Base-by-base conservation (phyloP, 371 early-diverging fungal species). In the Rhizomucor pusillus region DNA sequence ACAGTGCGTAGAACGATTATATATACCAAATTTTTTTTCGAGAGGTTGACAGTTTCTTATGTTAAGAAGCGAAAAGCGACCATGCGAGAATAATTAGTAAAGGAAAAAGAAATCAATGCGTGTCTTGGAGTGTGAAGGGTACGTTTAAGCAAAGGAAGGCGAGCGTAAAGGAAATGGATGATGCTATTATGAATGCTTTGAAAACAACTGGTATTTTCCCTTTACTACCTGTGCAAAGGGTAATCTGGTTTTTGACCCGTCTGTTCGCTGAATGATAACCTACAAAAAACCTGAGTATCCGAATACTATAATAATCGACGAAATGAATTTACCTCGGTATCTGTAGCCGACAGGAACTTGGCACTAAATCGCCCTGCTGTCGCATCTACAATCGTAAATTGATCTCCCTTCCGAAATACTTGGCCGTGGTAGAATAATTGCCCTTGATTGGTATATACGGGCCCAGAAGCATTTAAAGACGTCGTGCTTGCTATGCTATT, bases 211-310 rank as follows among this genome's bases (percentile, higher is more conserved):
- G 39, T 60, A 63, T 67, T 60, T 65, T 40, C 61, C 59, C 52
- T 56, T 41, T 49, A 57, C 40, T 43, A 61, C 33, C 48, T 59
- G 57, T 14, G 45, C 43, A 52, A 63, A 53, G 13, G 58, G 62
- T 39, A 66, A 40, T 37, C 51, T 60, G 35, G 66, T 61, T 48
- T 62, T 66, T 11, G 66, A 66, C 6, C 66, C 66, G 37, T 66
- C 66, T 24, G 66, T 66, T 35, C 66, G 53, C 34, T 66, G 66
- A 13, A 66, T 56, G 16, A 50, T 35, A 39, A 60, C 61, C 66
- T 66, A 25, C 3, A 24, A 7, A 5, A 43, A 34, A 19, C 47
- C n/a, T 34, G 37, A 29, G 44, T n/a, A n/a, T n/a, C n/a, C n/a
- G n/a, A n/a, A n/a, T n/a, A n/a, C n/a, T n/a, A n/a, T n/a, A 29